Evolutionary conservation across 106 monocot species (phyloP).

Genomic region (Iris macrosiphon): DNA sequence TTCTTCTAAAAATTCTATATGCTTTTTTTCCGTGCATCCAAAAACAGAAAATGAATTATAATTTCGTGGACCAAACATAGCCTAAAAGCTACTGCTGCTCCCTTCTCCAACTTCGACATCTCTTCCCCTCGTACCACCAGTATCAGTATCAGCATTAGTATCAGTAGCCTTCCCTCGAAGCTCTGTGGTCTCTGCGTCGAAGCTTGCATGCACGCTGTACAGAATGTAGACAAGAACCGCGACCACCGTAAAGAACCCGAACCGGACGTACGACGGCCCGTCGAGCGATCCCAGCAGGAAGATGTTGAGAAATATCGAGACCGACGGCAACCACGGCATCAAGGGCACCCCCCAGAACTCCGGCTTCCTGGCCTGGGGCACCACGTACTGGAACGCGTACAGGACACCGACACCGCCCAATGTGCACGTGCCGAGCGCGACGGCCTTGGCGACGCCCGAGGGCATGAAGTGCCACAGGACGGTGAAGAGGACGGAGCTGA

Average conservation of each 20-base stretch:
- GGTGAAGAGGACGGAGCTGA: constrained; percentile 44
- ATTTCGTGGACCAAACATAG: too few relatives aligned
- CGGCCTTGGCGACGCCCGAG: constrained; percentile 14
- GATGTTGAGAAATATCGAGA: constrained; percentile 82
- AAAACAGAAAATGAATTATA: too few relatives aligned
- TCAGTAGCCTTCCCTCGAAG: neutral
- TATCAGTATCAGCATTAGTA: too few relatives aligned
- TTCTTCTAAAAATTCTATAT: too few relatives aligned
- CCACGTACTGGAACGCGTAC: constrained; percentile 30
- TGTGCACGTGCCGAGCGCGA: constrained; percentile 27
- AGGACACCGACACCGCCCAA: constrained; percentile 15
- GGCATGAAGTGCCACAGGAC: constrained; percentile 54
- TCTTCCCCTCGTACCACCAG: neutral
- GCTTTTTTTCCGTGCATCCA: too few relatives aligned
- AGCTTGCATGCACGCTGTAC: constrained; percentile 91
- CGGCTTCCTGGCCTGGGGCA: constrained; percentile 55
- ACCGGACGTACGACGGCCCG: constrained; percentile 57
- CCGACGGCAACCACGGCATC: constrained; percentile 83
- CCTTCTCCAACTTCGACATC: too few relatives aligned
- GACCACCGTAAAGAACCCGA: constrained; percentile 49
- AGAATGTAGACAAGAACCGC: constrained; percentile 52
- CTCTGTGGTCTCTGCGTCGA: constrained; percentile 43
- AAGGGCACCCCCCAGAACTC: constrained; percentile 88
- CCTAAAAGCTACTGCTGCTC: too few relatives aligned
- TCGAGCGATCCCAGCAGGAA: constrained; percentile 82